Percentiles rank a stretch among this genome's conserved stretches.
Conservation (phyloP, 2,329 filamentous ascomycete species). For the Cladophialophora carrionii region DNA sequence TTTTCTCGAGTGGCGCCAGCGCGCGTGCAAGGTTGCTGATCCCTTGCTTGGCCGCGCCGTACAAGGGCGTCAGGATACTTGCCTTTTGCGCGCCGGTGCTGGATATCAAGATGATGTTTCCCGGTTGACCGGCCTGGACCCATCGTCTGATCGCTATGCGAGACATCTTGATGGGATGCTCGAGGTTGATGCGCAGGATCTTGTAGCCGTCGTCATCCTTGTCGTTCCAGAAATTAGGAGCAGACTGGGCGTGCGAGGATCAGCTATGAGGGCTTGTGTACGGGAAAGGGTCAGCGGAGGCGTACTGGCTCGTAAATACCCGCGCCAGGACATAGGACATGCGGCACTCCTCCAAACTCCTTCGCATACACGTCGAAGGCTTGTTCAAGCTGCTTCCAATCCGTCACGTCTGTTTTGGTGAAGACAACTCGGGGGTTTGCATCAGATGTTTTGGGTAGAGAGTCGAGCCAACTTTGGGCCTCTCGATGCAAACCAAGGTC, state of each 20-base stretch:
- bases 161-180: slow-evolving; percentile 55
- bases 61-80: slow-evolving; percentile 49
- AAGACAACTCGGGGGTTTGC: slow-evolving; percentile 46
- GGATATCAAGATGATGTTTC: slow-evolving; percentile 50
- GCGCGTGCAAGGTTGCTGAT: slow-evolving; percentile 55
- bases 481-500: slow-evolving; percentile 51
- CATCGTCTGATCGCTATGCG: slow-evolving; percentile 50
- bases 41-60: slow-evolving; percentile 54
- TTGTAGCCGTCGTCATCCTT: slow-evolving; percentile 50
- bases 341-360: slow-evolving; percentile 54
- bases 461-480: slow-evolving; percentile 46
- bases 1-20: slow-evolving; percentile 53
- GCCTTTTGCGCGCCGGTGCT: slow-evolving; percentile 52
- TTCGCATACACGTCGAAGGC: slow-evolving; percentile 55
- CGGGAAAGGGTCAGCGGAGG: background rate
- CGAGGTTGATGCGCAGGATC: slow-evolving; percentile 55
- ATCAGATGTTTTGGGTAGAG: slow-evolving; percentile 21
- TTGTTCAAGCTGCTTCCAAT: slow-evolving; percentile 54
- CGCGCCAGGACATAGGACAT: slow-evolving; percentile 51
- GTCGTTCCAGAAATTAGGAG: slow-evolving; percentile 54
- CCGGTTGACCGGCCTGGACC: slow-evolving; percentile 1
- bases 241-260: slow-evolving; percentile 39
- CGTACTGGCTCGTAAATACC: slow-evolving; percentile 45
- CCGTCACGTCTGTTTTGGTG: slow-evolving; percentile 51
- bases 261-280: background rate